Evolutionary conservation across 306 rosid genomes (phyloP).

Genomic region (Quercus rubra): DNA sequence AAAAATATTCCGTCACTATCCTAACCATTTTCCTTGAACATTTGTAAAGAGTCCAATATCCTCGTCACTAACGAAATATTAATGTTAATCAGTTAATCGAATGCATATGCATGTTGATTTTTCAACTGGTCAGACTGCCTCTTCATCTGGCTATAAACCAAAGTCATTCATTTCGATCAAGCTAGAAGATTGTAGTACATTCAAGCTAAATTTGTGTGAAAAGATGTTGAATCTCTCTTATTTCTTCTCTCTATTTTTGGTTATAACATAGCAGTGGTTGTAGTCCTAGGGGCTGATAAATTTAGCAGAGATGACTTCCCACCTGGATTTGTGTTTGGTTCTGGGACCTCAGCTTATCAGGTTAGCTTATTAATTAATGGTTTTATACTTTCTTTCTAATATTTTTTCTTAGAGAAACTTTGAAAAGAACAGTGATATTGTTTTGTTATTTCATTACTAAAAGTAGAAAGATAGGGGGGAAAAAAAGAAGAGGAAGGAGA

Average conservation of each 20-base stretch:
- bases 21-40: too few relatives aligned
- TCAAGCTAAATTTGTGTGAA: too few relatives aligned
- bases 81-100: too few relatives aligned
- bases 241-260: not conserved
- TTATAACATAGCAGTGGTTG: not conserved
- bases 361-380: conserved; percentile 8
- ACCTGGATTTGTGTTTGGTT: conserved; percentile 55
- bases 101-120: too few relatives aligned
- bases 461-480: too few relatives aligned
- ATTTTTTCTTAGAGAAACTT: not conserved
- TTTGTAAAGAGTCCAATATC: too few relatives aligned
- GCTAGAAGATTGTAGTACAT: not conserved
- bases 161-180: not conserved
- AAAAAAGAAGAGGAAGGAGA: too few relatives aligned
- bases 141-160: not conserved
- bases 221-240: not conserved
- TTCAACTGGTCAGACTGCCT: not conserved
- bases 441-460: too few relatives aligned
- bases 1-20: too few relatives aligned
- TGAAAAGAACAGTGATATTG: not conserved
- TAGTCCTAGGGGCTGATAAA: not conserved
- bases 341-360: conserved; percentile 65
- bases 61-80: too few relatives aligned
- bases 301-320: conserved; percentile 58
- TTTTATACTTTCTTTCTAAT: not conserved